phyloP scores from a whole-genome alignment of 495 filamentous ascomycete genomes.

The Podospora conica region DNA sequence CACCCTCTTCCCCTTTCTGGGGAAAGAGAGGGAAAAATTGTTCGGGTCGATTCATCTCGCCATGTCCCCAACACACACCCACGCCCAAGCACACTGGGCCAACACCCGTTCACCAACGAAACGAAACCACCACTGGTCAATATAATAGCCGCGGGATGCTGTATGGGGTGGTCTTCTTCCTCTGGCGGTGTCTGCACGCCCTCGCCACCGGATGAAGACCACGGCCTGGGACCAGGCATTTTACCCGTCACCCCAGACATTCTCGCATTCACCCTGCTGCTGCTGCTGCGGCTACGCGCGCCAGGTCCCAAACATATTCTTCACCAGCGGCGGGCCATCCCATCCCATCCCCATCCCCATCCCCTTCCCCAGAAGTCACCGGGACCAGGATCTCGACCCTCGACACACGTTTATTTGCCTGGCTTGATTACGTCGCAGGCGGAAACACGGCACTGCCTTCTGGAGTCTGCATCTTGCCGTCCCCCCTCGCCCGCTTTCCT shows the following conservation, averaged over 20 bases:
- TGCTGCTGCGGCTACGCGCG: slow-evolving; percentile 31
- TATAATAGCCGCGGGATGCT: slow-evolving; percentile 13
- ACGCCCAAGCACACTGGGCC: neutral
- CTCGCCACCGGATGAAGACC: slow-evolving; percentile 28
- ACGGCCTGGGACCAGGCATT: slow-evolving; percentile 27
- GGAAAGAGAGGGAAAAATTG: too few relatives aligned
- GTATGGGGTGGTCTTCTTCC: neutral
- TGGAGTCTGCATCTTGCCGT: slow-evolving; percentile 12
- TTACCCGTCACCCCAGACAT: slow-evolving; percentile 32
- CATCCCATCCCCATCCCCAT: neutral
- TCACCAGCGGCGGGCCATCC: slow-evolving; percentile 14
- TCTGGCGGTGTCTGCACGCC: neutral
- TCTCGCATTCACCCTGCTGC: slow-evolving; percentile 31
- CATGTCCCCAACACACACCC: neutral
- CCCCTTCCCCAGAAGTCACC: neutral
- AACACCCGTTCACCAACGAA: neutral
- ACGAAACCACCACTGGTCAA: slow-evolving; percentile 4
- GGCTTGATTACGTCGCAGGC: slow-evolving; percentile 15
- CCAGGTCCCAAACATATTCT: slow-evolving; percentile 24
- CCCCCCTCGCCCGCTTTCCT: slow-evolving; percentile 1
- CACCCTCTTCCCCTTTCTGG: neutral
- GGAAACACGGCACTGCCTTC: slow-evolving; percentile 13
- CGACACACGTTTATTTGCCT: neutral
- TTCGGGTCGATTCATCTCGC: slow-evolving; percentile 5
- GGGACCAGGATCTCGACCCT: slow-evolving; percentile 8